Evolutionary conservation across 192 early-diverging fungal genomes (phyloP).

Genomic region (Coemansia asiatica): DNA sequence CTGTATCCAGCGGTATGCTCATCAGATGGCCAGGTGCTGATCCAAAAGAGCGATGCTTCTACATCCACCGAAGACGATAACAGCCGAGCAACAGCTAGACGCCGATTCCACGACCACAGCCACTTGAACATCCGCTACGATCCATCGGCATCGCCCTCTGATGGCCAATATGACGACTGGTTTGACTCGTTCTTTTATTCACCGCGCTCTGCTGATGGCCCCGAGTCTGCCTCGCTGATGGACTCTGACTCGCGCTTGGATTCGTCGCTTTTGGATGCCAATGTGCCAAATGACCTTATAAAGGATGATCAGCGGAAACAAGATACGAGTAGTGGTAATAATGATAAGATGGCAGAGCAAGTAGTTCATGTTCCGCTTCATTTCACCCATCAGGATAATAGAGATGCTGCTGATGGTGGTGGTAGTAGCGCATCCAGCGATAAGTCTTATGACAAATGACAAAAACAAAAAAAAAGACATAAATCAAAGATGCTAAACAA

Average conservation of each 20-base stretch:
- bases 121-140: constrained; percentile 44
- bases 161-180: constrained; percentile 40
- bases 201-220: constrained; percentile 8
- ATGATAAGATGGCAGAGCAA: not conserved
- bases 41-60: not conserved
- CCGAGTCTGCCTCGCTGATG: constrained; percentile 30
- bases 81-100: not conserved
- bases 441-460: too few species aligned
- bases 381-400: constrained; percentile 10
- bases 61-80: not conserved
- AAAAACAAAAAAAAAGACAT: too few species aligned
- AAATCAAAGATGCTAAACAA: too few species aligned
- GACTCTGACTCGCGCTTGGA: constrained; percentile 36
- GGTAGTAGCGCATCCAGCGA: too few species aligned
- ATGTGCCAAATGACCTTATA: too few species aligned
- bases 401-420: not conserved
- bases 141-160: constrained; percentile 27
- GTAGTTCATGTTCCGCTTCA: constrained; percentile 18
- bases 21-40: not conserved
- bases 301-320: too few species aligned
- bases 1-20: not conserved
- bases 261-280: constrained; percentile 10
- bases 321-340: constrained; percentile 3
- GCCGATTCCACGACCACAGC: constrained; percentile 43
- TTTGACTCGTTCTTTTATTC: constrained; percentile 41